These are phyloP conservation scores for Phlegmacium glaucopus DNA, from an alignment of 768 basidiomycete genomes.

Conservation along the genomic window DNA sequence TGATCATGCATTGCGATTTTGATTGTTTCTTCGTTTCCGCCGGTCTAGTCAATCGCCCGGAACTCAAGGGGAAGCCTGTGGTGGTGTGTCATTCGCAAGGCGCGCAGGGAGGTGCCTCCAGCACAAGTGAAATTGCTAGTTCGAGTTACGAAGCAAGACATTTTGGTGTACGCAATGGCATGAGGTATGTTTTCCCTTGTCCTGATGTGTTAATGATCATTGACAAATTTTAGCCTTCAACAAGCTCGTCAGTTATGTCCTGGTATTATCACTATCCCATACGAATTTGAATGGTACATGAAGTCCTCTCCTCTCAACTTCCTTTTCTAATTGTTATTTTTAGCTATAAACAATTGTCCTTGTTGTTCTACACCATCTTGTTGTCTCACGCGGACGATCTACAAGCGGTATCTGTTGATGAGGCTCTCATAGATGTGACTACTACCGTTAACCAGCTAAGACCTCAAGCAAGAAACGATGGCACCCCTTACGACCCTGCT, in stretches of 20 bases:
- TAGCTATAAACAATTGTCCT: conserved; percentile 81
- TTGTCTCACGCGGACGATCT: conserved; percentile 89
- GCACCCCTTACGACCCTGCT: conserved; percentile 51
- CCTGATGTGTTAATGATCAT: neutral
- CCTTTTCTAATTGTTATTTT: neutral
- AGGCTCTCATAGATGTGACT: conserved; percentile 90
- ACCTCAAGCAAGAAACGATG: conserved; percentile 21
- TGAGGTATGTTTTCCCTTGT: conserved; percentile 59
- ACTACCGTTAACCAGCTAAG: conserved; percentile 45
- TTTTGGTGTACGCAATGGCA: conserved; percentile 89
- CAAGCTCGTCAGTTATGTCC: conserved; percentile 80
- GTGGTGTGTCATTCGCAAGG: conserved; percentile 96
- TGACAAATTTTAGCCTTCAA: conserved; percentile 52
- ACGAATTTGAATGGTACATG: conserved; percentile 83
- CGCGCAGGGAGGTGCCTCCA: conserved; percentile 62
- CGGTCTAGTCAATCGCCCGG: conserved; percentile 75
- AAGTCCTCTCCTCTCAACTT: neutral
- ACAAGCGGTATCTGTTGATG: conserved; percentile 95
- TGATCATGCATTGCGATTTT: conserved; percentile 93
- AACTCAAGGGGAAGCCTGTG: conserved; percentile 82
- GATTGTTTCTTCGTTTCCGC: conserved; percentile 97
- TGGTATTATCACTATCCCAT: conserved; percentile 72
- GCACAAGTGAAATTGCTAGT: conserved; percentile 94
- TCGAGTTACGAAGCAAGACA: conserved; percentile 90
- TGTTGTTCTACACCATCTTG: conserved; percentile 90